Evolutionary conservation across 1,284 basidiomycete genomes (phyloP), one percentile per base, ranked within the genome.

Genomic region (Cystobasidiaceae sp.): DNA sequence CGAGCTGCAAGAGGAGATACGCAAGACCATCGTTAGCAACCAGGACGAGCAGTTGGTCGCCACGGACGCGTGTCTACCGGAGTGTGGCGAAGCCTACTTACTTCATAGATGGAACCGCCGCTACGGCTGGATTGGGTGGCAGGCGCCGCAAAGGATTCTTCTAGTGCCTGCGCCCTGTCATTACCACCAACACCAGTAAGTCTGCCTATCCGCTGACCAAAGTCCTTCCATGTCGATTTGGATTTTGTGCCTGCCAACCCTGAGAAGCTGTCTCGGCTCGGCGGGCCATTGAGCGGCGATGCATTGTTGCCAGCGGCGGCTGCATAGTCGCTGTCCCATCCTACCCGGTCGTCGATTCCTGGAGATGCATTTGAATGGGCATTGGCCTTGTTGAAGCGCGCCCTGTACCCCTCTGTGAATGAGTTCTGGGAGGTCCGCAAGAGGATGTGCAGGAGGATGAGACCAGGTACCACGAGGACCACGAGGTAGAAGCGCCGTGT

Each of bases 21-120:
- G n/a, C n/a, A n/a, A n/a, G n/a, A n/a, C n/a, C n/a, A n/a, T n/a
- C n/a, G n/a, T n/a, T n/a, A n/a, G n/a, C n/a, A n/a, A n/a, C n/a
- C n/a, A n/a, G n/a, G n/a, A n/a, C n/a, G n/a, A n/a, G n/a, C n/a
- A n/a, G n/a, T n/a, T n/a, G n/a, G n/a, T n/a, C n/a, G n/a, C n/a
- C n/a, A n/a, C n/a, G n/a, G n/a, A n/a, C n/a, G n/a, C n/a, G n/a
- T n/a, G n/a, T n/a, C n/a, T n/a, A n/a, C n/a, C n/a, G n/a, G n/a
- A n/a, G n/a, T n/a, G n/a, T n/a, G n/a, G n/a, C n/a, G n/a, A n/a
- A n/a, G n/a, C n/a, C 37, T 21, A 21, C 49, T 52, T n/a, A 64
- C 61, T 23, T 64, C 61, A 27, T 64, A 56, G 19, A 64, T 32
- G 4, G 61, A 64, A 9, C 61, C 61, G 21, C 51, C 61, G 4